These are phyloP conservation scores for Mucor indicus DNA, from an alignment of 371 early-diverging fungal genomes.

Conservation along the genomic window DNA sequence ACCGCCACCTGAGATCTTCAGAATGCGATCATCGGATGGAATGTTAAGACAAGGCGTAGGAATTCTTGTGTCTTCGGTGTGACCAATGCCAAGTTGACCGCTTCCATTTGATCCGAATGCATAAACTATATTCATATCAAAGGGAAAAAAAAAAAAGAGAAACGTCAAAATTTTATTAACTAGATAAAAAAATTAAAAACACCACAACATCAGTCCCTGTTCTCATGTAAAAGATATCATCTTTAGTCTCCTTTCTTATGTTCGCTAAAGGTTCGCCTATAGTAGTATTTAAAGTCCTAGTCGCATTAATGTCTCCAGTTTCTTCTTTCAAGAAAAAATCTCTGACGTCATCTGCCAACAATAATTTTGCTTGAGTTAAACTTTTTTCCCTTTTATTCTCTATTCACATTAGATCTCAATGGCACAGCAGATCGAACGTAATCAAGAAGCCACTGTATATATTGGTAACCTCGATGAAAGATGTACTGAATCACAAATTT, in stretches of 20 bases:
- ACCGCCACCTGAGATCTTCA: slow-evolving; percentile 54
- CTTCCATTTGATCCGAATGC: slow-evolving; percentile 67
- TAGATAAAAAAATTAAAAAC: no score
- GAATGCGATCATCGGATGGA: slow-evolving; percentile 16
- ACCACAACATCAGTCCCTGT: no score
- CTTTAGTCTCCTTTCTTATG: no score
- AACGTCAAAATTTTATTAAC: not conserved
- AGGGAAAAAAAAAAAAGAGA: not conserved
- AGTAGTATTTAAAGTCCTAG: no score
- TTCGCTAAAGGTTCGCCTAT: no score
- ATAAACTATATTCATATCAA: slow-evolving; percentile 19
- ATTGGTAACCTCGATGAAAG: slow-evolving; percentile 97
- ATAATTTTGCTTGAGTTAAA: no score
- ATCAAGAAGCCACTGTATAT: slow-evolving; percentile 96
- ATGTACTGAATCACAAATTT: slow-evolving; percentile 88
- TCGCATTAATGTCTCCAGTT: no score
- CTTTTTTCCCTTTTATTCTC: no score
- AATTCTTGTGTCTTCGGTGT: slow-evolving; percentile 32
- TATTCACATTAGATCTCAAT: no score
- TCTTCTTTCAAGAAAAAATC: no score
- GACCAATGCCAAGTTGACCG: slow-evolving; percentile 62
- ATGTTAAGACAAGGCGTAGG: slow-evolving; percentile 28
- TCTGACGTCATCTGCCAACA: no score
- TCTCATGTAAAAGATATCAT: no score
- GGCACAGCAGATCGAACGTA: slow-evolving; percentile 65